Evolutionary conservation across 495 filamentous ascomycete species (phyloP).

Genomic region (Penicillium psychrofluorescens): DNA sequence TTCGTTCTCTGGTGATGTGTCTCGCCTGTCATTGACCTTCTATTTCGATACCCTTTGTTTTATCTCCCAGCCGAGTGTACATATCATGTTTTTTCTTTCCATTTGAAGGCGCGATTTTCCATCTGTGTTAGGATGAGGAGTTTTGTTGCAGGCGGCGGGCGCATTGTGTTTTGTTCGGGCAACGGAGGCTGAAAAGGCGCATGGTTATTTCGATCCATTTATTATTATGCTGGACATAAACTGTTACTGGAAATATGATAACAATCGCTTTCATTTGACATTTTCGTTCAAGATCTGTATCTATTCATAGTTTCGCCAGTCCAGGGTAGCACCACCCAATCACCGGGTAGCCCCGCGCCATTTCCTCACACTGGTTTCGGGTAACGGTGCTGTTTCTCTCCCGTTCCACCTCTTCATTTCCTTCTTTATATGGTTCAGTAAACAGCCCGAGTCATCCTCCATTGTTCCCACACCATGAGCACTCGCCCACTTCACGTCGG

Average conservation of each 20-base stretch:
- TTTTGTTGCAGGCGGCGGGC: constrained; percentile 9
- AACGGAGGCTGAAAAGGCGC: constrained; percentile 4
- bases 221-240: constrained; percentile 20
- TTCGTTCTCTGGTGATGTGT: background rate
- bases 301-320: too few relatives aligned
- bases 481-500: constrained; percentile 48
- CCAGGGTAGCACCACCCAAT: too few relatives aligned
- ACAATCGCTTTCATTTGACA: too few relatives aligned
- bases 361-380: too few relatives aligned
- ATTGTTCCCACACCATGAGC: constrained; percentile 11
- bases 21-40: background rate
- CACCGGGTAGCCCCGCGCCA: too few relatives aligned
- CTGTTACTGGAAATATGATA: background rate
- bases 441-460: background rate
- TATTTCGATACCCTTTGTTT: constrained; percentile 8
- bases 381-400: too few relatives aligned
- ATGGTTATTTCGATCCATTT: constrained; percentile 3
- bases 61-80: constrained; percentile 13
- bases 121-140: constrained; percentile 5
- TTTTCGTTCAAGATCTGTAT: too few relatives aligned
- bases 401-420: too few relatives aligned
- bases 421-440: too few relatives aligned
- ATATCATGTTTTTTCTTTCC: background rate
- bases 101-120: constrained; percentile 8
- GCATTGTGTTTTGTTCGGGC: background rate